phyloP scores from a whole-genome alignment of 345 rosid species.

The Bruguiera gymnorhiza region DNA sequence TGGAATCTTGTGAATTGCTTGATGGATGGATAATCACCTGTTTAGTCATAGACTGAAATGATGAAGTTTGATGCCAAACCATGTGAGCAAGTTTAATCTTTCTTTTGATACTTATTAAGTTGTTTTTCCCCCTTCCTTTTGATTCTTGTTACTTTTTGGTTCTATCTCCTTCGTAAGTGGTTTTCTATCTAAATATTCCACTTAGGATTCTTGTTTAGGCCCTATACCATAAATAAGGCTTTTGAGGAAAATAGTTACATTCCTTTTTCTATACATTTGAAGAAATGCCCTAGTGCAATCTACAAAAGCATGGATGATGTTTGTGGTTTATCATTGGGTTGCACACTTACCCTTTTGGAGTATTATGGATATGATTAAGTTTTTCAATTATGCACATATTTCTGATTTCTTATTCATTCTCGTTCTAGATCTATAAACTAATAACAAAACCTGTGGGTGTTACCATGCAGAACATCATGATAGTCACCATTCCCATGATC shows the following conservation, averaged over 20 bases:
- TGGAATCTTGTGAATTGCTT: too few relatives aligned
- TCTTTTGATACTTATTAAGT: too few relatives aligned
- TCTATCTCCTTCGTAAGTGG: neutral
- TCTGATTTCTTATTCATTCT: neutral
- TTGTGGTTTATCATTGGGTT: neutral
- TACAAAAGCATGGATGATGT: neutral
- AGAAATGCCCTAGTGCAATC: neutral
- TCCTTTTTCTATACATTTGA: neutral
- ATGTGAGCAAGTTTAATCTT: too few relatives aligned
- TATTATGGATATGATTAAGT: neutral
- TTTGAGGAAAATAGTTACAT: neutral
- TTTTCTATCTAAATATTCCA: neutral
- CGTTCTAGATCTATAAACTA: neutral
- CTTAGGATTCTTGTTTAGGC: neutral
- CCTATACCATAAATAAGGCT: neutral
- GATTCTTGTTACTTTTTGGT: too few relatives aligned
- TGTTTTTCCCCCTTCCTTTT: too few relatives aligned
- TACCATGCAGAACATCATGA: slow-evolving; percentile 63
- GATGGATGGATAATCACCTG: too few relatives aligned
- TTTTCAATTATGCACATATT: neutral
- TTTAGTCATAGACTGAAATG: too few relatives aligned
- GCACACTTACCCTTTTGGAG: neutral
- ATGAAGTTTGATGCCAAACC: too few relatives aligned
- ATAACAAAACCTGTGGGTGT: neutral
- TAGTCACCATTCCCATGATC: slow-evolving; percentile 71